A percentile compares a stretch with the other conserved stretches of the same genome.
These are phyloP conservation scores for Epipyxis sp. DNA, from an alignment of 108 stramenopile genomes.

Conservation along the genomic window DNA sequence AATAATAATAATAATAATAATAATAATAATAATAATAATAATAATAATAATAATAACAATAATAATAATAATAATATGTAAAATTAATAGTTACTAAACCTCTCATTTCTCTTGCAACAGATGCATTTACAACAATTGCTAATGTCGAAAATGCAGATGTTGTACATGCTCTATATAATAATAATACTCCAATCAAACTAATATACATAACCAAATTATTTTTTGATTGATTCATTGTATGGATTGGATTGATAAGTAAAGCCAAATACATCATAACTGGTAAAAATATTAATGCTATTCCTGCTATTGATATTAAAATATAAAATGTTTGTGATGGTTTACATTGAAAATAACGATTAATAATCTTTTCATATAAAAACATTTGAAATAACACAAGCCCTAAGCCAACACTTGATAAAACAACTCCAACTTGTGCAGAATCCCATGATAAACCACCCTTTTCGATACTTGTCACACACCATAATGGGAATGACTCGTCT, in stretches of 20 bases:
- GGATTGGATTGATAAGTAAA: too few species aligned
- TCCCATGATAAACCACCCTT: conserved; percentile 14
- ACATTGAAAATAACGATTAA: background rate
- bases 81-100: background rate
- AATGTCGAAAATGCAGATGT: background rate
- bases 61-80: too few species aligned
- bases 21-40: too few species aligned
- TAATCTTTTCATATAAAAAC: background rate
- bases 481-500: conserved; percentile 1
- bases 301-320: too few species aligned
- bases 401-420: background rate
- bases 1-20: too few species aligned
- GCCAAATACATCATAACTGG: background rate
- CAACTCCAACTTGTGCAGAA: conserved; percentile 6
- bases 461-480: background rate
- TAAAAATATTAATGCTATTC: too few species aligned
- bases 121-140: conserved; percentile 15
- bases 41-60: too few species aligned
- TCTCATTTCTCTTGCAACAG: background rate
- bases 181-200: background rate
- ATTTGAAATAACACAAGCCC: conserved; percentile 1
- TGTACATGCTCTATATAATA: background rate
- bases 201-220: background rate
- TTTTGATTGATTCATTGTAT: background rate
- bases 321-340: background rate